Conservation (phyloP, 148 eudicot species). For the Rhododendron henanense region DNA sequence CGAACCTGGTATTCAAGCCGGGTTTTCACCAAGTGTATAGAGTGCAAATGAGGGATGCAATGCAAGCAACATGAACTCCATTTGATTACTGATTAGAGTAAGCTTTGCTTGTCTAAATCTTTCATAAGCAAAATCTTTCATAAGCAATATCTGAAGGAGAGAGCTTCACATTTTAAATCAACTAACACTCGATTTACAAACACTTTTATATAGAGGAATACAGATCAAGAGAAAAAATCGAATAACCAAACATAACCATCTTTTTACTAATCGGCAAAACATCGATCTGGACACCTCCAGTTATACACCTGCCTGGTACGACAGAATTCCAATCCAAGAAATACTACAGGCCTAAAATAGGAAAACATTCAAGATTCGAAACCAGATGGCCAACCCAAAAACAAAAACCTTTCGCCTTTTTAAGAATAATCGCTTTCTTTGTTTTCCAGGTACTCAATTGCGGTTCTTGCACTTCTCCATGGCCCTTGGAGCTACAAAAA, state of each 20-base stretch:
- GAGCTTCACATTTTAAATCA: not conserved
- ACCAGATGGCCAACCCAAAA: slow-evolving; percentile 1
- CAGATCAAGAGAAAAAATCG: not conserved
- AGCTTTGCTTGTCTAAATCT: not conserved
- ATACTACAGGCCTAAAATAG: slow-evolving; percentile 2
- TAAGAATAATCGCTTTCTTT: not conserved
- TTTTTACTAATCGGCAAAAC: not conserved
- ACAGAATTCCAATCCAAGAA: slow-evolving; percentile 6
- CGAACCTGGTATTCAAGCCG: not conserved
- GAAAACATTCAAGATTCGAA: not conserved
- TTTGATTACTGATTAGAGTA: not conserved
- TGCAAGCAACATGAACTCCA: not conserved
- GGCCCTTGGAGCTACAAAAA: slow-evolving; percentile 46
- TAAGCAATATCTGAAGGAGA: not conserved
- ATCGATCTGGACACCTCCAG: slow-evolving; percentile 7
- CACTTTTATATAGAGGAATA: not conserved
- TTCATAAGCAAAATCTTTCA: not conserved
- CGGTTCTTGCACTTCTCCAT: slow-evolving; percentile 37
- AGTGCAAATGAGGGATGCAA: not conserved
- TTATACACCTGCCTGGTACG: slow-evolving; percentile 8
- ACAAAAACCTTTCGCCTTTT: slow-evolving; percentile 1
- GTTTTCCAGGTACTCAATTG: slow-evolving; percentile 12
- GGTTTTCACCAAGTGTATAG: not conserved
- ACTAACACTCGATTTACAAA: slow-evolving; percentile 5
- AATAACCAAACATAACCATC: not conserved